These are phyloP conservation scores for Colletotrichum paranaense DNA, from an alignment of 2,329 filamentous ascomycete genomes.

Conservation along the genomic window DNA sequence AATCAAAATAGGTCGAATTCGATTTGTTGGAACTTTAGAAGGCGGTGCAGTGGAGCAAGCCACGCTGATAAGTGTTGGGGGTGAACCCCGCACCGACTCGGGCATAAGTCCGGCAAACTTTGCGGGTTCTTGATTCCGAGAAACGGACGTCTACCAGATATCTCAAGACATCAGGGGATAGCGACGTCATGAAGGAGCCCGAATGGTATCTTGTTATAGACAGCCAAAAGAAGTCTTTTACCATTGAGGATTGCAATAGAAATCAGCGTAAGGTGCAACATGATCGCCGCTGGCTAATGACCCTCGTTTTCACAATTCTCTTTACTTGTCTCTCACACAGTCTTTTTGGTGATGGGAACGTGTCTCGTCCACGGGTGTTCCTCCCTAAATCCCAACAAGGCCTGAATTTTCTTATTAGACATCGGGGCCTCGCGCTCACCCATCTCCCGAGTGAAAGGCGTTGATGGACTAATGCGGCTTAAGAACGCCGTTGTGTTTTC, in stretches of 20 bases:
- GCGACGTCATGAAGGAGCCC: neutral
- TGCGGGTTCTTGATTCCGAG: neutral
- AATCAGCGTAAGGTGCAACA: no score
- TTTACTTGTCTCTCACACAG: neutral
- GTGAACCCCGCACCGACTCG: neutral
- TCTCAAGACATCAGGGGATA: neutral
- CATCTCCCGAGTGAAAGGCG: conserved; percentile 65
- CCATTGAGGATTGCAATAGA: no score
- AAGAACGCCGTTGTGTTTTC: conserved; percentile 64
- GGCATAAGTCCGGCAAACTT: neutral
- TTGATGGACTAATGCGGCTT: conserved; percentile 58
- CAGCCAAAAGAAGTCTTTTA: no score
- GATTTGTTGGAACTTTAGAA: neutral
- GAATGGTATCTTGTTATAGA: no score
- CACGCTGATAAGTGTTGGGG: neutral
- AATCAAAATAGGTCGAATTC: neutral
- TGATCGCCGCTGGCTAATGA: no score
- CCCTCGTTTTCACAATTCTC: no score
- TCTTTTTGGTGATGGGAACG: neutral
- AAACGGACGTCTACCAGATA: neutral
- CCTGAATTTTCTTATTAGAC: conserved; percentile 69
- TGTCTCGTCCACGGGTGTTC: conserved; percentile 63
- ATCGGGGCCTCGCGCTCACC: conserved; percentile 69
- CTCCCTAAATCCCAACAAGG: conserved; percentile 69
- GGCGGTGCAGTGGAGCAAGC: neutral